phyloP scores from a whole-genome alignment of 164 flowering plant species.

The Dillenia turbinata region DNA sequence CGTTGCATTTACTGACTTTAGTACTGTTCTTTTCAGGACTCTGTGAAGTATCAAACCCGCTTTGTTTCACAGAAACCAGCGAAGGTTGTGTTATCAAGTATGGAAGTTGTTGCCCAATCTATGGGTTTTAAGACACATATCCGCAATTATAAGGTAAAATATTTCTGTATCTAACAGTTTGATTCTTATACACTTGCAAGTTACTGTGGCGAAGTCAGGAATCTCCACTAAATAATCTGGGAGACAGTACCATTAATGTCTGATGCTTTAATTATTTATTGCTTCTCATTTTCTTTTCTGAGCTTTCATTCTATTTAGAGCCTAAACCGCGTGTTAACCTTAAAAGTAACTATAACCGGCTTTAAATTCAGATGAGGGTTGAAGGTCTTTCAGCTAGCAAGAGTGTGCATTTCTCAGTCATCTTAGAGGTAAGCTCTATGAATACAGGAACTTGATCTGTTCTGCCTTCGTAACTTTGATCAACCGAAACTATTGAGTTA shows the following conservation, averaged over 20 bases:
- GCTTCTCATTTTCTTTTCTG: not conserved
- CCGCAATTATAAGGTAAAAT: conserved; percentile 79
- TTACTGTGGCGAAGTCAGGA: too few species aligned
- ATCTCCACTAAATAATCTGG: too few species aligned
- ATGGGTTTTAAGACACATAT: conserved; percentile 99
- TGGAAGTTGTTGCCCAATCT: conserved; percentile 99
- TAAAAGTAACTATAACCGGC: not conserved
- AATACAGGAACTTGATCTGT: not conserved
- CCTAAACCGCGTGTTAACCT: not conserved
- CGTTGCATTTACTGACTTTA: too few species aligned
- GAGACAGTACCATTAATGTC: too few species aligned
- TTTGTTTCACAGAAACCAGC: conserved; percentile 92
- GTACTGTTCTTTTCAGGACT: conserved; percentile 42
- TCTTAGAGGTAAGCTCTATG: conserved; percentile 60
- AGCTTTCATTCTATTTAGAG: conserved; percentile 3
- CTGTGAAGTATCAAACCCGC: conserved; percentile 71
- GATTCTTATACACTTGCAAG: too few species aligned
- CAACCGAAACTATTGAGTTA: not conserved
- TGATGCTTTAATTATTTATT: not conserved
- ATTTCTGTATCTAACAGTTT: not conserved
- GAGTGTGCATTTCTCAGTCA: conserved; percentile 63
- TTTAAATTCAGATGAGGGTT: conserved; percentile 78
- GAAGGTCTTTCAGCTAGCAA: conserved; percentile 84
- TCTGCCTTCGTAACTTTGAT: not conserved
- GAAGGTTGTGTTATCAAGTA: conserved; percentile 77